A percentile compares a stretch with the other conserved stretches of the same genome.
Conservation (phyloP, 805 yeast genomes). For the Kodamaea kaohsiungensis region DNA sequence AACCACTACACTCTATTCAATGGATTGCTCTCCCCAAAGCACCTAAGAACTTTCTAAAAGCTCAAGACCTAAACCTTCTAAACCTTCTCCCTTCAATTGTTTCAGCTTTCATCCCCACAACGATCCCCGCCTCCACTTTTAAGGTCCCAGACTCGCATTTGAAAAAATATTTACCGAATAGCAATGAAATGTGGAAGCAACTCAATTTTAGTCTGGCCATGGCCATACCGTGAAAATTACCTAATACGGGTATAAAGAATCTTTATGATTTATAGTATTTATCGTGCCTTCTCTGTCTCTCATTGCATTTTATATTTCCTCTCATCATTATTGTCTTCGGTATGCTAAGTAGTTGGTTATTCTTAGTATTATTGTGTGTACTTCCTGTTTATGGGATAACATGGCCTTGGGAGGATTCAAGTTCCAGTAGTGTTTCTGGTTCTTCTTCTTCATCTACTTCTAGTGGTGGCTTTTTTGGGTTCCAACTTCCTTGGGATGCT, state of each 20-base stretch:
- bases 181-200: neutral
- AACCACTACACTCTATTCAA: too few relatives aligned
- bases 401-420: conserved; percentile 8
- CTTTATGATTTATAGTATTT: neutral
- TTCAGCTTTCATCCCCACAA: neutral
- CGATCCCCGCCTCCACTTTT: neutral
- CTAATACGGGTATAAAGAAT: neutral
- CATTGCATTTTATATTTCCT: too few relatives aligned
- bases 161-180: neutral
- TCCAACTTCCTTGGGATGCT: conserved; percentile 5
- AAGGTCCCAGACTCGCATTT: neutral
- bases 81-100: too few relatives aligned
- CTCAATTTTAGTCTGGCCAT: neutral
- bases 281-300: too few relatives aligned
- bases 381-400: neutral
- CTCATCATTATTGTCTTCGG: too few relatives aligned
- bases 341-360: neutral
- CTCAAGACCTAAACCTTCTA: too few relatives aligned
- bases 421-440: neutral
- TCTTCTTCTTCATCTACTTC: neutral
- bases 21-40: too few relatives aligned
- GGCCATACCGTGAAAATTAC: neutral
- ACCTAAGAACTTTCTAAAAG: too few relatives aligned
- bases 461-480: neutral
- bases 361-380: neutral